Evolutionary conservation across 2,329 filamentous ascomycete species (phyloP), one percentile per base, ranked within the genome.

Genomic region (Penicillium decumbens): DNA sequence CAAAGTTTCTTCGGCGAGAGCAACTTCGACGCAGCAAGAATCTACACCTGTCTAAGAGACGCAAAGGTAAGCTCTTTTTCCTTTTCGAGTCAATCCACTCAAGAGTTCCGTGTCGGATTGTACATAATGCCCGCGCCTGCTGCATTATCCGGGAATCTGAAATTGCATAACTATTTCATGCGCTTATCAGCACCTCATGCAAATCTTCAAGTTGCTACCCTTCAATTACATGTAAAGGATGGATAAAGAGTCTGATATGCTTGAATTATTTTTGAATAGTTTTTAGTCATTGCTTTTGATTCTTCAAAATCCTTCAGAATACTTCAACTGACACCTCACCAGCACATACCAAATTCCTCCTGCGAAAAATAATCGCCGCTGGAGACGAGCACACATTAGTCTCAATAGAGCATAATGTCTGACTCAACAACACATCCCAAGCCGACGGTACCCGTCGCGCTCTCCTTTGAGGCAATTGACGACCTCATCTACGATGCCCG

Each of bases 401-500:
- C 37, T 23, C 12, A 20, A 20, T 39, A 8, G 13, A 43, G 28
- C 35, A 35, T 30, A 37, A 58, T 58, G 56, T 51, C 54, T 25
- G 13, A 48, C 24, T 50, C 54, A 8, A 53, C 54, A 28, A 24
- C 53, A 53, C 43, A 62, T 52, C 45, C 62, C 7, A 58, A 58
- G 51, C 51, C 55, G 37, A 52, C 53, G 45, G 52, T 58, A 45
- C 64, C 64, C 41, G 45, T 69, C 49, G 54, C 60, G 25, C 75
- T 92, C 42, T 80, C 81, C 43, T 84, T 87, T 66, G 91, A 95
- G 45, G 82, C 90, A 69, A 85, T 95, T 63, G 91, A 96, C 68
- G 92, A 97, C 72, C 80, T 97, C 57, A 81, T 97, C 59, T 96
- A 95, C 75, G 83, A 89, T 59, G 81, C 90, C 2, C 88, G 92